A percentile compares a stretch with the other conserved stretches of the same genome.
These are phyloP conservation scores for Mayamaea pseudoterrestris DNA, from an alignment of 108 stramenopile genomes.

Conservation along the genomic window DNA sequence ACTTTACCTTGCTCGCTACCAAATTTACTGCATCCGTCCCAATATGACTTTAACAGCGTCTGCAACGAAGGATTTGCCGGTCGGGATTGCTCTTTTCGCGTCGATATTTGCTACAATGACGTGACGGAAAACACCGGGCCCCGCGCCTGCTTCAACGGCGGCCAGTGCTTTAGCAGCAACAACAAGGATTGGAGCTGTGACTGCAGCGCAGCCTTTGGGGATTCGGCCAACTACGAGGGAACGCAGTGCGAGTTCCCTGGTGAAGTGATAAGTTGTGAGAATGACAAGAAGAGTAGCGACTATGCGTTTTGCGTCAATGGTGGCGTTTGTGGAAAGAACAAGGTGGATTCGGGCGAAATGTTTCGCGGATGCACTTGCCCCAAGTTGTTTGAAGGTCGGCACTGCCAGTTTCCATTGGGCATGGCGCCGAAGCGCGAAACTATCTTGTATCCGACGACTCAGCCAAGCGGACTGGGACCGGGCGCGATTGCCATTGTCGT, in stretches of 20 bases:
- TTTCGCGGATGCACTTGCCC: slow-evolving; percentile 2
- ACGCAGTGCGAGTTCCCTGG: background rate
- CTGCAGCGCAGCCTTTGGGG: background rate
- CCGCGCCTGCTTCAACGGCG: background rate
- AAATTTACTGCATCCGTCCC: too few relatives aligned
- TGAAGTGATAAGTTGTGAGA: slow-evolving; percentile 5
- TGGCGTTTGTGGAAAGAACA: background rate
- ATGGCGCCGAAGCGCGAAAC: slow-evolving; percentile 1
- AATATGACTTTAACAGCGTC: too few relatives aligned
- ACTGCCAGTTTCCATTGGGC: slow-evolving; percentile 8
- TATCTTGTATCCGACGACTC: too few relatives aligned
- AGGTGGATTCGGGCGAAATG: background rate
- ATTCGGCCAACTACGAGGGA: background rate
- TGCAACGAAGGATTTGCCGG: background rate
- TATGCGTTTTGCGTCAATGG: slow-evolving; percentile 10
- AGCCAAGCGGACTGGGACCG: too few relatives aligned
- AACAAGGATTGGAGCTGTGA: background rate
- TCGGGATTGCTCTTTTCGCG: background rate
- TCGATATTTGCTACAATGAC: background rate
- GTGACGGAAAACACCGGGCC: background rate
- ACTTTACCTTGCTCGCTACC: too few relatives aligned
- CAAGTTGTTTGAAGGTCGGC: slow-evolving; percentile 5
- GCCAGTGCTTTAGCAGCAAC: background rate
- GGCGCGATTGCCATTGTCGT: too few relatives aligned
- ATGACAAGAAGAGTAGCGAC: background rate